Percentiles rank a stretch among this genome's conserved stretches.
These are phyloP conservation scores for Aegilops tauschii DNA, from an alignment of 176 grass and related monocot genomes.

Conservation along the genomic window DNA sequence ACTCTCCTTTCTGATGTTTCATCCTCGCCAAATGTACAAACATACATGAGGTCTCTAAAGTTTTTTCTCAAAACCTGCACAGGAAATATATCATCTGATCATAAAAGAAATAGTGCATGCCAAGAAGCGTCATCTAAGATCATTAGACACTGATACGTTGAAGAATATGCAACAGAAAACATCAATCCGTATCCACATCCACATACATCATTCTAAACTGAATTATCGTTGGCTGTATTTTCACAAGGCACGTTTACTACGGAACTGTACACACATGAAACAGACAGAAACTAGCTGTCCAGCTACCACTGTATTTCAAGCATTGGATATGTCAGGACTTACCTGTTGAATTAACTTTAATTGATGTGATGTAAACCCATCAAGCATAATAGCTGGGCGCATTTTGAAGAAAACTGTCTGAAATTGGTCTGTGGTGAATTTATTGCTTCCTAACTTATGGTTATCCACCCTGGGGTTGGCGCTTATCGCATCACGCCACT, in stretches of 20 bases:
- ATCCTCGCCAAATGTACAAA: constrained; percentile 55
- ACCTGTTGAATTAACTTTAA: constrained; percentile 82
- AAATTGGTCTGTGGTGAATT: constrained; percentile 40
- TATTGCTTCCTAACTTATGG: constrained; percentile 31
- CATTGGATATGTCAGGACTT: constrained; percentile 25
- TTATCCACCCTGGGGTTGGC: constrained; percentile 32
- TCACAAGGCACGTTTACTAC: constrained; percentile 5
- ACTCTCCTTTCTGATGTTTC: constrained; percentile 55
- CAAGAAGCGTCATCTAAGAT: constrained; percentile 5
- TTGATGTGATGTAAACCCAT: constrained; percentile 77
- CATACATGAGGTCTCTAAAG: constrained; percentile 72
- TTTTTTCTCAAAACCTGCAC: constrained; percentile 75
- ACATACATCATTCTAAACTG: constrained; percentile 7
- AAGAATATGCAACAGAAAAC: constrained; percentile 12
- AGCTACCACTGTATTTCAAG: constrained; percentile 4
- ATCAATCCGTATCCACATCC: background rate
- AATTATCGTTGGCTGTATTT: background rate
- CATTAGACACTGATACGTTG: background rate
- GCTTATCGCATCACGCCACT: constrained; percentile 64
- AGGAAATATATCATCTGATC: constrained; percentile 28
- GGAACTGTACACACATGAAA: background rate
- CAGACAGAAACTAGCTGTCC: background rate
- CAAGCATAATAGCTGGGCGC: constrained; percentile 65
- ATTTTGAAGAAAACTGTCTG: constrained; percentile 85
- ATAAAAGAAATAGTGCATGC: background rate